Conservation (phyloP, 169 alveolate species). For the Plasmodium ovale region DNA sequence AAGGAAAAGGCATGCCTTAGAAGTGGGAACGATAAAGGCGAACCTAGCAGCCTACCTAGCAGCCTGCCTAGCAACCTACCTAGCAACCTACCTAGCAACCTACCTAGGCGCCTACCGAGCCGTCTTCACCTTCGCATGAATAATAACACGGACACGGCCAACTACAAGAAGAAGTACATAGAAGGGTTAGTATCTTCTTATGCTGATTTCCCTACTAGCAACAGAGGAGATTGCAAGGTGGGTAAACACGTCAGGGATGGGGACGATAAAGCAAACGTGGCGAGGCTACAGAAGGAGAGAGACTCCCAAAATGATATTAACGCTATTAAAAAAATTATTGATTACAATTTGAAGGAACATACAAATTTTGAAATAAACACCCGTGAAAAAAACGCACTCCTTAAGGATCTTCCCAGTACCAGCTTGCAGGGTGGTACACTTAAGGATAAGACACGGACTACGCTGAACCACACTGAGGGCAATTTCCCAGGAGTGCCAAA, state of each 20-base stretch:
- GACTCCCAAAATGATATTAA: background rate
- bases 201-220: slow-evolving; percentile 1
- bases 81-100: background rate
- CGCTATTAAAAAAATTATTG: slow-evolving; percentile 49
- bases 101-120: no score
- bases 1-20: background rate
- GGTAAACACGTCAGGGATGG: background rate
- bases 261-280: background rate
- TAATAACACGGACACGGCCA: background rate
- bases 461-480: background rate
- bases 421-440: no score
- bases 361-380: background rate
- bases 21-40: background rate
- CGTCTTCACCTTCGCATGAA: no score
- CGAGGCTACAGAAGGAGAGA: background rate
- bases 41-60: background rate
- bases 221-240: background rate
- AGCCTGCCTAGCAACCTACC: background rate
- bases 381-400: slow-evolving; percentile 8
- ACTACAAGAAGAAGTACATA: slow-evolving; percentile 37
- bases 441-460: background rate
- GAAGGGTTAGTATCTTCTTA: slow-evolving; percentile 30
- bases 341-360: background rate
- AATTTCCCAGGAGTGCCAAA: background rate
- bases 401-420: background rate